Evolutionary conservation across 495 filamentous ascomycete genomes (phyloP).

Genomic region (Tricharina praecox): DNA sequence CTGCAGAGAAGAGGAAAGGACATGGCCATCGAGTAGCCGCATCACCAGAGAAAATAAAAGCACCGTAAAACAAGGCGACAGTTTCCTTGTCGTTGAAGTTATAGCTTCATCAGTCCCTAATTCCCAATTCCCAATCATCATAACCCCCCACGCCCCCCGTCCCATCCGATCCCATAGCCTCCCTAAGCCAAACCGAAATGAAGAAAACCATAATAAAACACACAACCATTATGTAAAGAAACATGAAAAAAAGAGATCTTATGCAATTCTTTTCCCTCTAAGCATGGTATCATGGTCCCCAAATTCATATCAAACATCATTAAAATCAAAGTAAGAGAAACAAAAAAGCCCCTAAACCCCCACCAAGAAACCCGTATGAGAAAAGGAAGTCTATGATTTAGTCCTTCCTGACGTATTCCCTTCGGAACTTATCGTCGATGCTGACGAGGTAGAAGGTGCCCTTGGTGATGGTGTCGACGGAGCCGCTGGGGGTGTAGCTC

Average conservation of each 20-base stretch:
- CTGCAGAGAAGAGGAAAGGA: no score
- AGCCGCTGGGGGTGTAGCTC: slow-evolving; percentile 63
- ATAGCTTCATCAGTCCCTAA: no score
- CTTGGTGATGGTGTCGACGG: slow-evolving; percentile 53
- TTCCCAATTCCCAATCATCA: no score
- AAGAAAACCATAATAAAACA: no score
- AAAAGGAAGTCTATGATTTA: slow-evolving; percentile 33
- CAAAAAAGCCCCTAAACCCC: not conserved
- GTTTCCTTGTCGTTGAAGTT: no score
- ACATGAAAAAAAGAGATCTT: not conserved
- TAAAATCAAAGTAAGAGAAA: not conserved
- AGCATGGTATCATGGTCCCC: slow-evolving; percentile 8
- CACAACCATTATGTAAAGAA: no score
- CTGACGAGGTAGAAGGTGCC: slow-evolving; percentile 80
- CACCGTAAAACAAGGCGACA: no score
- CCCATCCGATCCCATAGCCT: no score
- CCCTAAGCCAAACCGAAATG: no score
- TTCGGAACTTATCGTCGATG: slow-evolving; percentile 90
- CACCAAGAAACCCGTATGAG: not conserved
- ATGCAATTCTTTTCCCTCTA: not conserved
- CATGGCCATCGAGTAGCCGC: no score
- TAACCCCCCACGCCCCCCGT: no score
- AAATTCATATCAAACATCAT: slow-evolving; percentile 6
- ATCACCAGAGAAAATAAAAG: no score
- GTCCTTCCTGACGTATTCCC: slow-evolving; percentile 72